phyloP scores from a whole-genome alignment of 192 early-diverging fungal species.

The Backusella australiensis region DNA sequence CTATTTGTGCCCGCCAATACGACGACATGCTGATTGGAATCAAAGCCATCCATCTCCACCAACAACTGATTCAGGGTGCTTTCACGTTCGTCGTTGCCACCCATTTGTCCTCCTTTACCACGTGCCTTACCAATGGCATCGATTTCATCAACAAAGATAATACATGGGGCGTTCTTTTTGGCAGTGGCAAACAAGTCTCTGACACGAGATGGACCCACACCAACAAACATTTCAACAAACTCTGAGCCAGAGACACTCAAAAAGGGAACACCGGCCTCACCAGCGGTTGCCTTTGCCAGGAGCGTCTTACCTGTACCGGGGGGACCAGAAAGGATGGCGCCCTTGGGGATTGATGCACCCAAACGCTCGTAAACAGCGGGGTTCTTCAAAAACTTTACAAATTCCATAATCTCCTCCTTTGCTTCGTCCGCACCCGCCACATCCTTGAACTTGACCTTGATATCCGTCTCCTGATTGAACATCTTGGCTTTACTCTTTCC shows the following conservation, averaged over 20 bases:
- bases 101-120: constrained; percentile 79
- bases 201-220: constrained; percentile 91
- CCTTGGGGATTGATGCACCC: constrained; percentile 98
- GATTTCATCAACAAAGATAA: constrained; percentile 99
- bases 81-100: constrained; percentile 98
- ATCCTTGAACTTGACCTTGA: constrained; percentile 98
- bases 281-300: constrained; percentile 97
- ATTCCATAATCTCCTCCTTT: constrained; percentile 99
- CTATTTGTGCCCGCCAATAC: constrained; percentile 98
- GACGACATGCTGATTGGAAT: constrained; percentile 84
- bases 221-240: constrained; percentile 99
- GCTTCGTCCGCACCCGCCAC: constrained; percentile 99
- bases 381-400: constrained; percentile 99
- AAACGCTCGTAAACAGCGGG: constrained; percentile 87
- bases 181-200: constrained; percentile 96
- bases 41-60: constrained; percentile 99
- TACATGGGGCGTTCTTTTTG: constrained; percentile 97
- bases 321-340: constrained; percentile 90
- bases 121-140: constrained; percentile 99
- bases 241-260: constrained; percentile 98
- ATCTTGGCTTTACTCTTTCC: constrained; percentile 94
- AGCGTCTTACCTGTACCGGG: constrained; percentile 99
- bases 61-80: constrained; percentile 95
- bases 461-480: constrained; percentile 96
- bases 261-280: constrained; percentile 98